phyloP scores from a whole-genome alignment of 2,329 filamentous ascomycete genomes.

The Trichothecium roseum region DNA sequence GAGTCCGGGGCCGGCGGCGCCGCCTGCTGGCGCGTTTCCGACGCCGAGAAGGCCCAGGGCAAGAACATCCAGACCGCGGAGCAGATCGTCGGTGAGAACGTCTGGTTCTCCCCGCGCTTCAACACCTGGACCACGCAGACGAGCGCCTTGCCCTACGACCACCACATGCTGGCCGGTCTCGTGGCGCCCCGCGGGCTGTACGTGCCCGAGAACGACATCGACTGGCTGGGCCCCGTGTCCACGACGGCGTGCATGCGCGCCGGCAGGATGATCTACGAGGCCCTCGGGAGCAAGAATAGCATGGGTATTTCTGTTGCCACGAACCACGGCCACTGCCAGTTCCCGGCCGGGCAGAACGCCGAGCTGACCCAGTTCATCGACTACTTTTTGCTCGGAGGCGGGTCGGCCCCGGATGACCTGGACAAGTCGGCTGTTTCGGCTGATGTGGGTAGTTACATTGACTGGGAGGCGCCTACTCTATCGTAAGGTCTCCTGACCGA shows the following conservation, averaged over 20 bases:
- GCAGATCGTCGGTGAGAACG: slow-evolving; percentile 50
- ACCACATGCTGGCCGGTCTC: slow-evolving; percentile 47
- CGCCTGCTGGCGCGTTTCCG: slow-evolving; percentile 49
- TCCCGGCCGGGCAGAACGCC: slow-evolving; percentile 39
- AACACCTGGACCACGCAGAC: slow-evolving; percentile 38
- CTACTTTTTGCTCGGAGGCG: slow-evolving; percentile 34
- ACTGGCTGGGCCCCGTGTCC: slow-evolving; percentile 47
- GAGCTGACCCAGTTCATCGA: slow-evolving; percentile 45
- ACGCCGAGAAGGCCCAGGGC: slow-evolving; percentile 36
- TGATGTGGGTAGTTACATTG: slow-evolving; percentile 3
- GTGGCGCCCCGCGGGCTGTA: slow-evolving; percentile 44
- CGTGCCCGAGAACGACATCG: slow-evolving; percentile 46
- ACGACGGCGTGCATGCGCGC: slow-evolving; percentile 49
- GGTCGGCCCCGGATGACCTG: slow-evolving; percentile 13
- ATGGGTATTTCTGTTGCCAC: slow-evolving; percentile 48
- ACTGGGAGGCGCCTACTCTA: slow-evolving; percentile 2
- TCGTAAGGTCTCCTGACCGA: no score
- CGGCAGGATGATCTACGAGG: slow-evolving; percentile 41
- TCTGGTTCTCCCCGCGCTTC: slow-evolving; percentile 50
- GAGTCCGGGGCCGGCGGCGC: slow-evolving; percentile 52
- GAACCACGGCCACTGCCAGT: slow-evolving; percentile 43
- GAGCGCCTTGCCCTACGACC: slow-evolving; percentile 40
- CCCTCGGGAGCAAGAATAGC: slow-evolving; percentile 38
- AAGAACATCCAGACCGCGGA: slow-evolving; percentile 50
- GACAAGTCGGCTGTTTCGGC: neutral